Conservation (phyloP, 2,329 filamentous ascomycete genomes). For the Trichoderma atrobrunneum region DNA sequence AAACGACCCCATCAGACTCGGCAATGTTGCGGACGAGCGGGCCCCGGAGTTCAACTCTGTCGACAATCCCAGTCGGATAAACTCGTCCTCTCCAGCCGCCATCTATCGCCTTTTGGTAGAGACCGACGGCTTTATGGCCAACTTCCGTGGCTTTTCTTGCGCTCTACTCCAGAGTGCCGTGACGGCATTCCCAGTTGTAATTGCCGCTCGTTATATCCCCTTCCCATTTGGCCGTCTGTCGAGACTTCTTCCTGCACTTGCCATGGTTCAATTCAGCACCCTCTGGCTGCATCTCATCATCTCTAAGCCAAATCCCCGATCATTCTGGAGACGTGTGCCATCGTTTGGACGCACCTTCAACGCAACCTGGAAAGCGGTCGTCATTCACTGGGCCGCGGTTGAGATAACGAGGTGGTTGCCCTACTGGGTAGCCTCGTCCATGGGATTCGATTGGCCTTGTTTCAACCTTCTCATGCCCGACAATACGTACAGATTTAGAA, state of each 20-base stretch:
- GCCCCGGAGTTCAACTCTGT: conserved; percentile 31
- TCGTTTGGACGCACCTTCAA: conserved; percentile 61
- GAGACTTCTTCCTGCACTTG: conserved; percentile 50
- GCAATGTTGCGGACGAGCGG: conserved; percentile 30
- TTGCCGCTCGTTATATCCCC: conserved; percentile 35
- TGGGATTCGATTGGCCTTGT: conserved; percentile 43
- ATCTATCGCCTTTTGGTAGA: conserved; percentile 56
- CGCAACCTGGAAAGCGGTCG: conserved; percentile 66
- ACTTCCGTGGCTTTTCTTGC: conserved; percentile 66
- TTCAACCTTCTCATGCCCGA: conserved; percentile 38
- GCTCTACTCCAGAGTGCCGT: conserved; percentile 39
- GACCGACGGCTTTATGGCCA: conserved; percentile 61
- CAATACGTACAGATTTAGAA: conserved; percentile 32
- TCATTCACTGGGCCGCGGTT: conserved; percentile 58
- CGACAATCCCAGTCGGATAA: conserved; percentile 36
- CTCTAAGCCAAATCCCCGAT: conserved; percentile 59
- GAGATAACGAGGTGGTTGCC: conserved; percentile 52
- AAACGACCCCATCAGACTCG: conserved; percentile 44
- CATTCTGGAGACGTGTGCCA: conserved; percentile 68
- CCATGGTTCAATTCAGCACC: conserved; percentile 67
- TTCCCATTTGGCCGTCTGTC: not conserved
- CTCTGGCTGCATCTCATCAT: conserved; percentile 87
- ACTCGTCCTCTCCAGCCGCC: conserved; percentile 49
- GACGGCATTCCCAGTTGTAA: conserved; percentile 35
- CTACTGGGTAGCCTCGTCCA: conserved; percentile 38